phyloP scores from a whole-genome alignment of 1,284 basidiomycete species.

The Serendipita sp. region DNA sequence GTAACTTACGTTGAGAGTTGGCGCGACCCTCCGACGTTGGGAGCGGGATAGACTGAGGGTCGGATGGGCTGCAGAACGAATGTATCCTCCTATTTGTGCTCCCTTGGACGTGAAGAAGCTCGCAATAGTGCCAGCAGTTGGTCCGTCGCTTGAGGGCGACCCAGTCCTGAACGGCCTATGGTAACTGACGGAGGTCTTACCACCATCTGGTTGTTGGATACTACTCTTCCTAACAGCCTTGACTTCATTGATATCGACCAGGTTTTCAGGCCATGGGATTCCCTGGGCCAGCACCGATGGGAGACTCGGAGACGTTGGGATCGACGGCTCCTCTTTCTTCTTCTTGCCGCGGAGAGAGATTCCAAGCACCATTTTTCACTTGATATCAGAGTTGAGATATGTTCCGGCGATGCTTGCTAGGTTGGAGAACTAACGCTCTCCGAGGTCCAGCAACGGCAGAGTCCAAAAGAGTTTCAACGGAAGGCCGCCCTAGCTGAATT shows the following conservation, averaged over 20 bases:
- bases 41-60: slow-evolving; percentile 12
- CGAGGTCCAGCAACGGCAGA: slow-evolving; percentile 4
- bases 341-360: slow-evolving; percentile 46
- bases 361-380: slow-evolving; percentile 40
- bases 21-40: slow-evolving; percentile 47
- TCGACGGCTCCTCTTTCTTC: slow-evolving; percentile 28
- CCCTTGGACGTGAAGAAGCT: not conserved
- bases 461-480: not conserved
- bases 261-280: slow-evolving; percentile 65
- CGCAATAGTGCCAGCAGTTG: not conserved
- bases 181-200: not conserved
- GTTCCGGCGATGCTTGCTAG: not conserved
- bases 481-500: not conserved
- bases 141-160: not conserved
- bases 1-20: slow-evolving; percentile 59
- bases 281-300: slow-evolving; percentile 42
- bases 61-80: slow-evolving; percentile 10
- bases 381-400: not conserved
- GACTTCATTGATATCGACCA: slow-evolving; percentile 47
- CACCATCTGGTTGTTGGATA: not conserved
- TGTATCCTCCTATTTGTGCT: not conserved
- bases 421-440: not conserved
- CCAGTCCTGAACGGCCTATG: not conserved
- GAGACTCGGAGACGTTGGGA: slow-evolving; percentile 56
- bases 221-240: slow-evolving; percentile 2